Evolutionary conservation across 208 protist genomes (phyloP).

Genomic region (Acanthamoeba royreba): DNA sequence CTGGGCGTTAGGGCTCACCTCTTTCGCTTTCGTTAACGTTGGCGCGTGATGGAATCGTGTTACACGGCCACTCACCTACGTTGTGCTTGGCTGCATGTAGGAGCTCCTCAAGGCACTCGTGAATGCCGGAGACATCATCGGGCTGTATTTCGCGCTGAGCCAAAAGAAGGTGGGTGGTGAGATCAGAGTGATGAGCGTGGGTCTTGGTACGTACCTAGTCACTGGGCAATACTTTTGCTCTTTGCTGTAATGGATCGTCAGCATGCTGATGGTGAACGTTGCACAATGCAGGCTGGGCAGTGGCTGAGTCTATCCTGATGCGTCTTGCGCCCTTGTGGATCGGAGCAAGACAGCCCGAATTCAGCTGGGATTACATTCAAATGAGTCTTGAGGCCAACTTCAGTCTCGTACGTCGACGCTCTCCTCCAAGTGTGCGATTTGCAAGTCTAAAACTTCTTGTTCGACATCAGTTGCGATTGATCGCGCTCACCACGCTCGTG

Average conservation of each 20-base stretch:
- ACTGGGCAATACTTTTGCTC: too few relatives aligned
- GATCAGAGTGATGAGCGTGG: background rate
- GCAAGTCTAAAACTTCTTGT: too few relatives aligned
- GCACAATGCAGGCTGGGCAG: slow-evolving; percentile 9
- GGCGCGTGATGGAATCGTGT: background rate
- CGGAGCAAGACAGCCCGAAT: slow-evolving; percentile 6
- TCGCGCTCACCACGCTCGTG: background rate
- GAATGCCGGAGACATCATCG: background rate
- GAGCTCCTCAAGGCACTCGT: background rate
- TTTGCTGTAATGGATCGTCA: background rate
- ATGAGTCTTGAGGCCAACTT: slow-evolving; percentile 31
- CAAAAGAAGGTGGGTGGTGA: slow-evolving; percentile 29
- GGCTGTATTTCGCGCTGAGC: slow-evolving; percentile 24
- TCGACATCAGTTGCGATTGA: background rate
- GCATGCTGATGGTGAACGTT: too few relatives aligned
- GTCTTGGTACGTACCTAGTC: background rate
- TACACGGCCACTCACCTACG: too few relatives aligned
- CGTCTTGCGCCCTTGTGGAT: slow-evolving; percentile 41
- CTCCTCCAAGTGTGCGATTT: background rate
- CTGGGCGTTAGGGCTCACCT: too few relatives aligned
- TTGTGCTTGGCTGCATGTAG: background rate
- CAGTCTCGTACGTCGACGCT: background rate
- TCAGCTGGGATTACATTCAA: slow-evolving; percentile 37
- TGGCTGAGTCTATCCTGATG: slow-evolving; percentile 17
- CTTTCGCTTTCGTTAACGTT: too few relatives aligned